These are phyloP conservation scores for Mycena sanguinolenta DNA, from an alignment of 768 basidiomycete species.

Conservation along the genomic window DNA sequence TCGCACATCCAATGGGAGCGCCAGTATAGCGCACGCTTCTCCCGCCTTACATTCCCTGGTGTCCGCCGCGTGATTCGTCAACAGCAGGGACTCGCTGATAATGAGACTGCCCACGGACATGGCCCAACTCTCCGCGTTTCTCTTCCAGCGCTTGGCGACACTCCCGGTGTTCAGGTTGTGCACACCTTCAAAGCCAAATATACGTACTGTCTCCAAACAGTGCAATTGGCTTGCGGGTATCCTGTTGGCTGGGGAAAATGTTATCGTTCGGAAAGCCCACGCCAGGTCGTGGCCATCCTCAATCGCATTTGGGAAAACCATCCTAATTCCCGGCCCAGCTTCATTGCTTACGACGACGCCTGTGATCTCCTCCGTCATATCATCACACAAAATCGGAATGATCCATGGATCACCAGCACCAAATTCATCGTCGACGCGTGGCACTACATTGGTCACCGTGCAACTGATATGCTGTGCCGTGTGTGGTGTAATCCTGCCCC, in stretches of 20 bases:
- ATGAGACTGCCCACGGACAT: background rate
- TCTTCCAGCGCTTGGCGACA: constrained; percentile 16
- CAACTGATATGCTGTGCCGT: too few relatives aligned
- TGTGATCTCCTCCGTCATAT: too few relatives aligned
- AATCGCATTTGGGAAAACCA: too few relatives aligned
- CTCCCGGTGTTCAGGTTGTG: constrained; percentile 20
- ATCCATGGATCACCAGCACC: too few relatives aligned
- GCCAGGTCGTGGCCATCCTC: too few relatives aligned
- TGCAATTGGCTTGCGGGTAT: constrained; percentile 37
- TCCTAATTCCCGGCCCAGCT: too few relatives aligned
- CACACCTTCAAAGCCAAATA: constrained; percentile 36
- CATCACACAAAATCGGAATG: too few relatives aligned
- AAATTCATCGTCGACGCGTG: too few relatives aligned
- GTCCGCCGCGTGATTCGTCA: constrained; percentile 14
- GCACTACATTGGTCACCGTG: too few relatives aligned
- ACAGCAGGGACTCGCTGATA: background rate
- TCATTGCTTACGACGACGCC: too few relatives aligned
- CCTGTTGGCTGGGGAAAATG: constrained; percentile 31
- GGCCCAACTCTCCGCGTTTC: background rate
- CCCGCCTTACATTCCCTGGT: constrained; percentile 12
- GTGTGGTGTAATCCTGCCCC: too few relatives aligned
- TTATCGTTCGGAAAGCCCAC: too few relatives aligned
- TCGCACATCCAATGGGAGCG: constrained; percentile 9
- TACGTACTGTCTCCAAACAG: constrained; percentile 36
- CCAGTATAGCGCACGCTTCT: background rate